phyloP scores from a whole-genome alignment of 2,329 filamentous ascomycete genomes.

The Pseudocercospora cruenta region DNA sequence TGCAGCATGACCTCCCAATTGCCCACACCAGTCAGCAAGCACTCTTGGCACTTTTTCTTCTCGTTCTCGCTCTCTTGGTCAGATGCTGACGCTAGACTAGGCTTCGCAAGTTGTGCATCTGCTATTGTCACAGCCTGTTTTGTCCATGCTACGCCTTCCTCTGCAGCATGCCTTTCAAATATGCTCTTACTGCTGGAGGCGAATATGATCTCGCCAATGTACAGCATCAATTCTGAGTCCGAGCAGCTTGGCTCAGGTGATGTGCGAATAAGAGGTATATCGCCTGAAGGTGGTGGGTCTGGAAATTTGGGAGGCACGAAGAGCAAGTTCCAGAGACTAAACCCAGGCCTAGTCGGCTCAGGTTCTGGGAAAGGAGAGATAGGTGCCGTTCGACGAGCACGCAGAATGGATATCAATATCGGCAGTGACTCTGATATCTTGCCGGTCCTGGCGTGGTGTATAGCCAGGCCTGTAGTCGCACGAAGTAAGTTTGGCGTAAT shows the following conservation, averaged over 20 bases:
- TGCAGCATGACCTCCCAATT: slow-evolving; percentile 86
- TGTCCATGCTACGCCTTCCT: slow-evolving; percentile 82
- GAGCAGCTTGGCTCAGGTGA: slow-evolving; percentile 66
- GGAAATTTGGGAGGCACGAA: slow-evolving; percentile 62
- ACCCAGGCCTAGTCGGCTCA: slow-evolving; percentile 22
- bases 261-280: slow-evolving; percentile 65
- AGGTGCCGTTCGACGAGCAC: slow-evolving; percentile 68
- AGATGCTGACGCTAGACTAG: slow-evolving; percentile 25
- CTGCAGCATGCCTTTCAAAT: slow-evolving; percentile 31
- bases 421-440: slow-evolving; percentile 73
- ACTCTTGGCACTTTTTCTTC: slow-evolving; percentile 68
- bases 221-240: slow-evolving; percentile 82
- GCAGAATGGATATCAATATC: slow-evolving; percentile 81
- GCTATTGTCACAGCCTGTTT: slow-evolving; percentile 82
- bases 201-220: slow-evolving; percentile 93
- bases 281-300: slow-evolving; percentile 69
- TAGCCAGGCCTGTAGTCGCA: slow-evolving; percentile 75
- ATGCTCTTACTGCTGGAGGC: slow-evolving; percentile 46
- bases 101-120: slow-evolving; percentile 55
- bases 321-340: slow-evolving; percentile 26
- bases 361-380: slow-evolving; percentile 42
- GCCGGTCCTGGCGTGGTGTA: slow-evolving; percentile 72
- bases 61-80: slow-evolving; percentile 20
- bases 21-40: slow-evolving; percentile 72
- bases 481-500: slow-evolving; percentile 68